A percentile compares a stretch with the other conserved stretches of the same genome.
Evolutionary conservation across 495 filamentous ascomycete genomes (phyloP).

Genomic region (Lophium mytilinum): DNA sequence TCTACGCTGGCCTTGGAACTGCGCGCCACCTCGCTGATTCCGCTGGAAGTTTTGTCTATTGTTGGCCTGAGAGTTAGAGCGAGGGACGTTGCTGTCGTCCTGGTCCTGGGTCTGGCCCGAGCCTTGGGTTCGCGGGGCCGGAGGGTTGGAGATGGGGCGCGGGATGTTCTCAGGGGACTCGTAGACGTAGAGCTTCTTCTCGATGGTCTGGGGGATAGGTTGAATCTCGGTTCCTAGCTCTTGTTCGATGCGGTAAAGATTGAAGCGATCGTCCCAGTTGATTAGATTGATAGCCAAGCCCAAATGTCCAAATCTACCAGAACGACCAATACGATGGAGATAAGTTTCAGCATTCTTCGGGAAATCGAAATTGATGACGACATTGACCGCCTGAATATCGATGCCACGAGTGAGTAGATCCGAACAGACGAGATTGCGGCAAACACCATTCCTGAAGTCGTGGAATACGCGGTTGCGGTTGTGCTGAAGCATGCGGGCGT

Average conservation of each 20-base stretch:
- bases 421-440: conserved; percentile 95
- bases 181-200: conserved; percentile 97
- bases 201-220: conserved; percentile 85
- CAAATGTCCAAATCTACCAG: conserved; percentile 92
- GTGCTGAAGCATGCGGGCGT: conserved; percentile 96
- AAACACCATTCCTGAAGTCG: conserved; percentile 96
- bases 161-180: conserved; percentile 93
- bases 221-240: conserved; percentile 96
- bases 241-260: conserved; percentile 96
- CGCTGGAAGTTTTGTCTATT: conserved; percentile 15
- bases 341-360: conserved; percentile 99
- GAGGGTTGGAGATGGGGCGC: conserved; percentile 53
- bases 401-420: conserved; percentile 97
- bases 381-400: conserved; percentile 98
- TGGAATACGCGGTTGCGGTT: conserved; percentile 98
- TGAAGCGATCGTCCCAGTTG: conserved; percentile 98
- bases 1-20: conserved; percentile 17
- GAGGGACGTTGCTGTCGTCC: neutral
- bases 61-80: conserved; percentile 6
- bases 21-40: conserved; percentile 14
- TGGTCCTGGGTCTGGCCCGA: neutral
- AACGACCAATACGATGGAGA: conserved; percentile 95
- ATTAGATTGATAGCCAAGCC: conserved; percentile 98
- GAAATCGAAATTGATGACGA: conserved; percentile 99
- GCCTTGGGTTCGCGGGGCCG: conserved; percentile 8